These are phyloP conservation scores for Trichoderma citrinoviride DNA, from an alignment of 2,329 filamentous ascomycete genomes.

Conservation along the genomic window DNA sequence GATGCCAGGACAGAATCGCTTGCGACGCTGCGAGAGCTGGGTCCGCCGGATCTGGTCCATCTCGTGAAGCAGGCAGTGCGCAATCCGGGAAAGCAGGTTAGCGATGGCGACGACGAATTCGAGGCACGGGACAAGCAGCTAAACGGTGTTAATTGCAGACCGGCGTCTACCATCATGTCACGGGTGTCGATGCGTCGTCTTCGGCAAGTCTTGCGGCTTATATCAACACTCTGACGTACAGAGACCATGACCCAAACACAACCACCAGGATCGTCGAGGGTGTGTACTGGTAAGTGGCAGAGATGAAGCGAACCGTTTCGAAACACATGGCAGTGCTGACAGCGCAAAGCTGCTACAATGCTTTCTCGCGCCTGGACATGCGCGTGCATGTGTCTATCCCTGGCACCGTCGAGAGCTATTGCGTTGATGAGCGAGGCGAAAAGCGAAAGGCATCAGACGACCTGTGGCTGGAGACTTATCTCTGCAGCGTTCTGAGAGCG, in stretches of 20 bases:
- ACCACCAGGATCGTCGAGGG: constrained; percentile 86
- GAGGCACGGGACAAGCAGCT: constrained; percentile 2
- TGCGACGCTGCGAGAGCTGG: constrained; percentile 81
- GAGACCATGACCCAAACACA: constrained; percentile 70
- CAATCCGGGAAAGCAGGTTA: constrained; percentile 56
- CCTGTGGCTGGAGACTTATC: constrained; percentile 94
- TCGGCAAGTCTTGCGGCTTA: constrained; percentile 96
- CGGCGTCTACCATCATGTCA: constrained; percentile 97
- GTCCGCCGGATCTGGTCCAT: constrained; percentile 93
- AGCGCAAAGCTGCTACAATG: constrained; percentile 80
- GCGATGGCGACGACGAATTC: constrained; percentile 10
- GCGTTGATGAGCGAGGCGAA: constrained; percentile 93
- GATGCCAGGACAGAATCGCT: constrained; percentile 90
- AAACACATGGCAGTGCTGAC: constrained; percentile 22
- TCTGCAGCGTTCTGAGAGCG: constrained; percentile 89
- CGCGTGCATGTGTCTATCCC: constrained; percentile 97
- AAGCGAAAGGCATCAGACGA: constrained; percentile 91
- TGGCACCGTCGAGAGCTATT: constrained; percentile 94
- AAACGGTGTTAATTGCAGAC: constrained; percentile 50
- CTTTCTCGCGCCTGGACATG: constrained; percentile 97
- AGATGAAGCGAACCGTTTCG: neutral
- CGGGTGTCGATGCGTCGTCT: constrained; percentile 93
- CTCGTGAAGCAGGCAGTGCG: constrained; percentile 72
- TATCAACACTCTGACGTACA: constrained; percentile 95
- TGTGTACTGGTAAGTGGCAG: constrained; percentile 74